Evolutionary conservation across 441 rosid species (phyloP), one percentile per base, ranked within the genome.

Genomic region (Eruca vesicaria): DNA sequence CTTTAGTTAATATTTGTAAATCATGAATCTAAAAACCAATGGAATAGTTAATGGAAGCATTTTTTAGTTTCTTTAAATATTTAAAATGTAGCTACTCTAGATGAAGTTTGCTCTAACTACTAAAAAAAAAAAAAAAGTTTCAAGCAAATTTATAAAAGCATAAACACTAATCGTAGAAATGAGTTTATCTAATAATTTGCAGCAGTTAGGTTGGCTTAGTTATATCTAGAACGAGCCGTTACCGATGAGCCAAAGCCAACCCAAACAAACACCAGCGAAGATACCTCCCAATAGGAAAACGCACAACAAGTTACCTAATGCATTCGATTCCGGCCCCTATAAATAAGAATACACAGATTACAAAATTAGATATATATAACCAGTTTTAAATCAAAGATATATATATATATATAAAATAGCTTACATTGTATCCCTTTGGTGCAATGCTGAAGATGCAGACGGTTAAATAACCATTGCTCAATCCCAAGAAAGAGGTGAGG

Each of bases 321-420:
- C 97, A 69, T 89, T 92, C 68, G 90, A 86, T 78, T 94, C 97
- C 6, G 98, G 96, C 35, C 97, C 97, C 96, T 92, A 38, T 65
- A 41, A 62, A 52, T 36, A 12, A 32, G 66, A 62, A 28, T 18
- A 26, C n/a, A 6, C 18, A 11, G 10, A 52, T 66, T 48, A 21
- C 26, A 35, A 35, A 9, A 7, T 45, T 9, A 21, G 23, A 29
- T 6, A 29, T 31, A 60, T 9, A 61, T 31, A 31, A 31, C 64
- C 26, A 20, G 43, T 60, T 32, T 48, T 2, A 53, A n/a, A 71
- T 41, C n/a, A 14, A 50, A 16, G 7, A 50, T 21, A 21, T n/a
- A 26, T 19, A n/a, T 15, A 15, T 23, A 23, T 23, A 23, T 61
- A 61, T 16, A 32, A 66, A 52, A 14, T 45, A 41, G 64, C 84